These are phyloP conservation scores for Triadica sebifera DNA, from an alignment of 345 rosid species.

Conservation along the genomic window DNA sequence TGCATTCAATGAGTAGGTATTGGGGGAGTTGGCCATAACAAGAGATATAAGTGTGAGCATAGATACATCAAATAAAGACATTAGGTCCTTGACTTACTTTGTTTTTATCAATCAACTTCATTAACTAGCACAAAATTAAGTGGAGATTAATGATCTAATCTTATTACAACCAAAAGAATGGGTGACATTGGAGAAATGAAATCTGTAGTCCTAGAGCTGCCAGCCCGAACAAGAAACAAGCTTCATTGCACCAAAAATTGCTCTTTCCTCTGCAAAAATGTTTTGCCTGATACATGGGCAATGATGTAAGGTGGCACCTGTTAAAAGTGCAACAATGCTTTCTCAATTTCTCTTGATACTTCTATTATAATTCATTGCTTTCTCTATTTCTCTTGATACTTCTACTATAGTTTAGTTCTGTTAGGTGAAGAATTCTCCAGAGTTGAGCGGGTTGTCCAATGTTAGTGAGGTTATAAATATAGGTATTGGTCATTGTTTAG, in stretches of 20 bases:
- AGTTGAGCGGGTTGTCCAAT: too few species aligned
- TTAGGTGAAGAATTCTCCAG: too few species aligned
- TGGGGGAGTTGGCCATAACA: background rate
- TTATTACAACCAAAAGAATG: background rate
- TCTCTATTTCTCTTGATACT: too few species aligned
- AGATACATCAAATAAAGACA: background rate
- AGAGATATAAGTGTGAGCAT: background rate
- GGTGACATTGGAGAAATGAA: background rate
- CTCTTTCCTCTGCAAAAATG: background rate
- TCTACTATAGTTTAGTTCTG: too few species aligned
- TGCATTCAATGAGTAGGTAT: background rate
- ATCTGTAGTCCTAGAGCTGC: background rate
- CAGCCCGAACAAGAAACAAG: background rate
- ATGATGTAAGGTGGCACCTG: too few species aligned
- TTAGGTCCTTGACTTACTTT: background rate
- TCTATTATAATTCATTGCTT: too few species aligned
- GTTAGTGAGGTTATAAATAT: too few species aligned
- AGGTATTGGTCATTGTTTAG: too few species aligned
- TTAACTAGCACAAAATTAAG: background rate
- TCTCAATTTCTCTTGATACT: too few species aligned
- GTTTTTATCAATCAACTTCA: background rate
- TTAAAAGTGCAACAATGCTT: too few species aligned
- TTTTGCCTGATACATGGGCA: background rate
- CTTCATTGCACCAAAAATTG: background rate
- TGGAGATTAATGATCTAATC: background rate